Conservation (phyloP, 306 rosid genomes). For the Casuarina glauca region DNA sequence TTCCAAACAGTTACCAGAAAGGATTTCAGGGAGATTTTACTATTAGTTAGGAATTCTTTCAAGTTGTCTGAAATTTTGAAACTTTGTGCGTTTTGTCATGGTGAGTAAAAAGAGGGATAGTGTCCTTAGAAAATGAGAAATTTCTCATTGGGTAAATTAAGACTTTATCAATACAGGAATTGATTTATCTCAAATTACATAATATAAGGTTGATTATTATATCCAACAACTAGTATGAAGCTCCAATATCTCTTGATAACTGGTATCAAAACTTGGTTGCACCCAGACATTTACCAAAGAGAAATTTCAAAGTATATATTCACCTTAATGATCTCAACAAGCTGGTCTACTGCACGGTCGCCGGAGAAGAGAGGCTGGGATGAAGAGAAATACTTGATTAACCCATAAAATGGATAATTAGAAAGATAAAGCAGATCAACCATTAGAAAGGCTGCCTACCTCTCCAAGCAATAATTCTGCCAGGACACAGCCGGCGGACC, state of each 20-base stretch:
- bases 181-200: too few relatives aligned
- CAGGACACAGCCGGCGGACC: conserved; percentile 97
- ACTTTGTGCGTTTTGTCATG: too few relatives aligned
- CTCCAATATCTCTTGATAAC: too few relatives aligned
- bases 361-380: conserved; percentile 91
- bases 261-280: too few relatives aligned
- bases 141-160: too few relatives aligned
- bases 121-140: too few relatives aligned
- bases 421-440: conserved; percentile 11
- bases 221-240: too few relatives aligned
- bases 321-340: conserved; percentile 91
- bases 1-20: neutral
- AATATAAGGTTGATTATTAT: too few relatives aligned
- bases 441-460: conserved; percentile 42
- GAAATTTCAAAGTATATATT: conserved; percentile 16
- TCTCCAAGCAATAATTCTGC: conserved; percentile 93
- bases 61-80: too few relatives aligned
- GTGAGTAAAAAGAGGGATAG: too few relatives aligned
- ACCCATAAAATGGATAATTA: neutral
- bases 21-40: neutral
- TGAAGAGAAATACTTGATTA: conserved; percentile 29
- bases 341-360: conserved; percentile 93
- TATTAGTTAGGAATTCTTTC: too few relatives aligned
- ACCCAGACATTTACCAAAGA: neutral
- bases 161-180: too few relatives aligned